These are phyloP conservation scores for Tarenaya hassleriana DNA, from an alignment of 345 rosid genomes.

Conservation along the genomic window DNA sequence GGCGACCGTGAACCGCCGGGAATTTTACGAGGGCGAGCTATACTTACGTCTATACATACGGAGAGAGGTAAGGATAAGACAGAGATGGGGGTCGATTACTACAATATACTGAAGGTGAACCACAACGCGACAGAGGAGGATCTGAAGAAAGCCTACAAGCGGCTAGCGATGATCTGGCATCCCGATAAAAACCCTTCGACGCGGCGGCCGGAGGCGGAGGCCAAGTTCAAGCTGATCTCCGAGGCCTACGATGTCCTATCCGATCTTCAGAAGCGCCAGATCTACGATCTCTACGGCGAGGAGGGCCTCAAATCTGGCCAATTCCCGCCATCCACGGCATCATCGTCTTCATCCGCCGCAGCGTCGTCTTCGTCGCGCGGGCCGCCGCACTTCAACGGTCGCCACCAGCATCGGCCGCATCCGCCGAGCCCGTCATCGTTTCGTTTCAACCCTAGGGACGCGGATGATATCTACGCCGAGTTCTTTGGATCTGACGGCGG, in stretches of 20 bases:
- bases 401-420: conserved; percentile 33
- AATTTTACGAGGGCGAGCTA: not conserved
- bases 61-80: conserved; percentile 6
- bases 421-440: conserved; percentile 40
- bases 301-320: conserved; percentile 80
- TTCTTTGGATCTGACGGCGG: conserved; percentile 55
- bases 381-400: conserved; percentile 19
- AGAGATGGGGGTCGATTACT: conserved; percentile 84
- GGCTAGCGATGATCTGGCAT: conserved; percentile 97
- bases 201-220: conserved; percentile 63
- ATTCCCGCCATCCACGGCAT: conserved; percentile 39
- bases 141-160: conserved; percentile 76
- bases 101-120: conserved; percentile 85
- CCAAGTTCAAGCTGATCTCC: conserved; percentile 88
- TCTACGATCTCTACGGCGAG: conserved; percentile 91
- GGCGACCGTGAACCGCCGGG: conserved; percentile 21
- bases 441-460: conserved; percentile 58
- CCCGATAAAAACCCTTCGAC: conserved; percentile 85
- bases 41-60: not conserved
- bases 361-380: conserved; percentile 28
- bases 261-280: conserved; percentile 81
- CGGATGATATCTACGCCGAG: conserved; percentile 81
- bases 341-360: conserved; percentile 32
- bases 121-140: conserved; percentile 82
- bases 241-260: conserved; percentile 81